Base-by-base conservation (phyloP, 1,284 basidiomycete genomes). In the Phellopilus nigrolimitatus region DNA sequence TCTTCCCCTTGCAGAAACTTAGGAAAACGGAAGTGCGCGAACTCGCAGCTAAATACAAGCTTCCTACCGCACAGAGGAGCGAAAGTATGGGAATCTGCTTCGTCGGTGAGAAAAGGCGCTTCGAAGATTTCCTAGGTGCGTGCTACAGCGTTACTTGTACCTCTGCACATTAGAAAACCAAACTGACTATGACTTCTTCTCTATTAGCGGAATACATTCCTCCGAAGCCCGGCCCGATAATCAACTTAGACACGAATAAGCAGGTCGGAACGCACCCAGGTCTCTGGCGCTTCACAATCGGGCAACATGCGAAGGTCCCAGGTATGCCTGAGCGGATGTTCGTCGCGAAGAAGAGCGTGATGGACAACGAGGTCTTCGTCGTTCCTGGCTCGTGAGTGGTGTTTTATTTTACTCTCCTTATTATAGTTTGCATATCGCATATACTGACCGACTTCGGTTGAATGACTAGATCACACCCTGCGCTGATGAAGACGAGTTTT, bases 51-150 rank as follows among this genome's bases (percentile, higher is more conserved):
- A 65, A 78, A 36, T 80, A 79, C 64, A 68, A 66, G 0, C 69
- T 99, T 8, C 84, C 87, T 1, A 97, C 89, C 0, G 91, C 92
- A 1, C 72, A 79, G 1, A 76, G 91, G 49, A 75, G 75, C 19
- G 95, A 99, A 64, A 94, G 90, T 66, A 95, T 97, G 87, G 95
- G 95, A 0, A 78, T 98, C n/a, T 98, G 95, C 64, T 98, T 98
- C 59, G 85, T 98, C 6, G 95, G 95, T 10, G 80, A 94, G 67
- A 80, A 84, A 60, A 74, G 76, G 13, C 77, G 72, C 47, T 95
- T 95, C 61, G 74, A 76, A 38, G 70, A 79, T 12, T 95, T 94
- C 62, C 67, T 95, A 42, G 78, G 92, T 91, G 54, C 43, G 65
- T 62, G 13, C 13, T n/a, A n/a, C n/a, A 3, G 27, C 1, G 7